Base-by-base conservation (phyloP, 208 protist species). In the Leishmania major region DNA sequence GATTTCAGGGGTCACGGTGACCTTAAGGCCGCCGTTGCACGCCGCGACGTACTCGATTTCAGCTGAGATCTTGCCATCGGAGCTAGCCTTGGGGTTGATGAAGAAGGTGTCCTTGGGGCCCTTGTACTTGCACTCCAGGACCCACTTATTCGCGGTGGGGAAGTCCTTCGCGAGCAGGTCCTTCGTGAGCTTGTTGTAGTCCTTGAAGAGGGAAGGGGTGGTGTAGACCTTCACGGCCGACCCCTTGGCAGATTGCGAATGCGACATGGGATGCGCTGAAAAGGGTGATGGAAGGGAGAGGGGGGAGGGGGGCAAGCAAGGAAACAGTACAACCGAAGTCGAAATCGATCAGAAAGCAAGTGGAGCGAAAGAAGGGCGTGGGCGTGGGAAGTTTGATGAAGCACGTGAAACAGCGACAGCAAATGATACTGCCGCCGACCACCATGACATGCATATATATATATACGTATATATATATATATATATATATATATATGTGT, bases 51-150 rank as follows among this genome's bases (percentile, higher is more conserved):
- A 96, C 90, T 96, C 92, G 82, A 94, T 80, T 17, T 95, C 91
- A 31, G 84, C 81, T 3, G 81, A 86, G 53, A 95, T 81, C 62
- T 92, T 87, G 53, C 78, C 84, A 47, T 83, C 79, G 64, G 64
- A 76, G 77, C 25, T 87, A 59, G 77, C 86, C 82, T 87, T 77
- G 76, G 91, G 90, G 90, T 94, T 94, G 73, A 94, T 82, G 75
- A 90, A 85, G 53, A 96, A 81, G 25, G 71, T 84, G 67, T 91
- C 88, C 85, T 90, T 88, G 43, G 87, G 73, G 71, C 85, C 89
- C 86, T 95, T 96, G 85, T 90, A 84, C 85, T 96, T 96, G 89
- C 85, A 87, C 91, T 97, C 92, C 70, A 96, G 45, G 78, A 92
- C 94, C 92, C 92, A 95, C 71, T 74, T 79, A 43, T 75, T 60